Evolutionary conservation across 768 basidiomycete species (phyloP), one percentile per base, ranked within the genome.

Genomic region (Phaeotremella fagi): DNA sequence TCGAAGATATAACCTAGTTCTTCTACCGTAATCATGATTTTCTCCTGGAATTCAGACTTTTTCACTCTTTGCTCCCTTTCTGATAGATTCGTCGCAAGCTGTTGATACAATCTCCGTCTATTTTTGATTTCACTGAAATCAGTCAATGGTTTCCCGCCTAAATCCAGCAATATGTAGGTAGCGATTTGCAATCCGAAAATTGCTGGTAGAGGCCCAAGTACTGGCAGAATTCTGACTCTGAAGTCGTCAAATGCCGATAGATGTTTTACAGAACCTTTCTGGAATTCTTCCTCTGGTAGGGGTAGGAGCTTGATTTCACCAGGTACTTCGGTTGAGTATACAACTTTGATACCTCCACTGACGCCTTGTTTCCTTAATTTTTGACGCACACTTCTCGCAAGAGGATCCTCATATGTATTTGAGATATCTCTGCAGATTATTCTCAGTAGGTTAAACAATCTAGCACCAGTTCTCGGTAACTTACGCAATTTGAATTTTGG

Each of bases 271-370:
- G 83, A 77, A 2, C 94, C 95, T 71, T 87, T 90, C 63, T 85
- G 77, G 71, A 91, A 92, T 74, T 98, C 91, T 60, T 90, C 88
- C 52, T 95, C 90, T 0, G 88, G 82, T 0, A 98, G 79, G 2
- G 94, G 95, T 11, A 97, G 81, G 2, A 98, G 78, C 62, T 86
- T 87, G 49, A 98, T 83, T 54, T 91, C 85, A 2, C 86, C 80
- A 0, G 90, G 90, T 6, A 89, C 86, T 73, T 98, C 95, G 11
- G 92, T 95, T 3, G 90, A 94, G 75, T 94, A 98, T 11, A 97
- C 90, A 11, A 92, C 90, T 4, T 78, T 78, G 22, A 79, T 76
- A 28, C 78, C 79, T 22, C 48, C 38, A 3, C 50, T 20, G 23
- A 79, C 68, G 15, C 77, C 77, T 18, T 73, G 59, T 5, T 62